Base-by-base conservation (phyloP, 192 early-diverging fungal species). In the Podila minutissima region DNA sequence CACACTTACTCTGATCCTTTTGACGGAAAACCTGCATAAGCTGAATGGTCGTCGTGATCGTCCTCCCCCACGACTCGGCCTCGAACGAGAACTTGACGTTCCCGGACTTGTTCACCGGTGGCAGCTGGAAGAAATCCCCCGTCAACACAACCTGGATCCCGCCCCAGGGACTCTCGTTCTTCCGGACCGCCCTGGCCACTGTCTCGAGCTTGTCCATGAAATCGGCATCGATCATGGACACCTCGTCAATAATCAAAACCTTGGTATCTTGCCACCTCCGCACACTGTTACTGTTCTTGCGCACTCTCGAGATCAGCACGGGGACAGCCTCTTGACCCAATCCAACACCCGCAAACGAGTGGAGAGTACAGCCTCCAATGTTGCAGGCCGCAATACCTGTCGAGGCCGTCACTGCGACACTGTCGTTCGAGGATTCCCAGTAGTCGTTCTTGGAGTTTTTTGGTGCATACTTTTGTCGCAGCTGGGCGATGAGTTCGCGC, bases 21-120 rank as follows among this genome's bases (percentile, higher is more conserved):
- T 98, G 97, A 32, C 97, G 83, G 69, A 95, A 98, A 28, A 97
- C 93, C 53, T 92, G 88, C 10, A 85, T 91, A 61, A 98, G 69
- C 82, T 93, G 83, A 32, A 93, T 84, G 9, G 90, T 93, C 22
- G 82, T 72, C 17, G 75, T 62, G 7, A 94, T 82, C 0, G 83
- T 84, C 37, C 24, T 65, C 17, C 33, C 41, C 94, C 94, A 95
- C 13, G 84, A 67, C 8, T 76, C 55, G 28, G 88, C 75, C 55
- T 95, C 92, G 71, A 94, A 94, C 17, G 88, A 90, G 74, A 93
- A 92, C 74, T 84, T 84, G 10, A 82, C 82, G 3, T 58, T 69
- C 29, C 84, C 83, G 32, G 64, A 64, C 46, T 84, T 82, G 7
- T 87, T 71, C 9, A 95, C 92, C 3, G 94, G 94, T 37, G 94